A percentile compares a stretch with the other conserved stretches of the same genome.
Evolutionary conservation across 1,139 yeast genomes (phyloP).

Genomic region (Meyerozyma guilliermondii): DNA sequence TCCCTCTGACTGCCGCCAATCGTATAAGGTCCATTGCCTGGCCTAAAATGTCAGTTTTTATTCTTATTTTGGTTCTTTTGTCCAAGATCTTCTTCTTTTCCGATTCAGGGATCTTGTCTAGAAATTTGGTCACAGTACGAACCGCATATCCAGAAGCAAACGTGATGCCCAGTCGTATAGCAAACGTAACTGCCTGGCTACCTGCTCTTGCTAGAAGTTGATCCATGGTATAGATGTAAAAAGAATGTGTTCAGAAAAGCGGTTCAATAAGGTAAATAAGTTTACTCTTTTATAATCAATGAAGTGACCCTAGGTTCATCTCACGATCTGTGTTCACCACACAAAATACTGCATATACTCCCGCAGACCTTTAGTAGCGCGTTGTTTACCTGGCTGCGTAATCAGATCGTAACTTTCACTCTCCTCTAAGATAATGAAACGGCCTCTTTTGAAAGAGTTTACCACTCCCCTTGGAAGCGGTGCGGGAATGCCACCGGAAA

Average conservation of each 20-base stretch:
- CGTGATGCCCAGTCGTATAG: slow-evolving; percentile 72
- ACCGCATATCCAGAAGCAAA: slow-evolving; percentile 75
- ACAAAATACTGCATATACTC: not conserved
- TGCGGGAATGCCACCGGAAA: slow-evolving; percentile 39
- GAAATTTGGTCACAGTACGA: slow-evolving; percentile 54
- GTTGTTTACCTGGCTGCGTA: not conserved
- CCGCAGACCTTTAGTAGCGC: not conserved
- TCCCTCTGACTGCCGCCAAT: slow-evolving; percentile 67
- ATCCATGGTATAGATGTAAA: slow-evolving; percentile 21
- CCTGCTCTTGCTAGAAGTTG: slow-evolving; percentile 51
- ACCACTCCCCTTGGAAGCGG: slow-evolving; percentile 46
- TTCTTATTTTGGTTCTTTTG: slow-evolving; percentile 44
- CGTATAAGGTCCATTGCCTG: slow-evolving; percentile 69
- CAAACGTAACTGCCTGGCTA: slow-evolving; percentile 75
- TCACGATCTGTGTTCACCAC: not conserved
- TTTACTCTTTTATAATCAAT: not conserved
- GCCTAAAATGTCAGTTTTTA: slow-evolving; percentile 59
- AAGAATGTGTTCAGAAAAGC: no score
- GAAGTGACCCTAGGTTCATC: not conserved
- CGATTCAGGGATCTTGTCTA: slow-evolving; percentile 56
- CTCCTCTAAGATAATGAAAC: slow-evolving; percentile 15
- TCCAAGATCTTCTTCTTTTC: slow-evolving; percentile 44
- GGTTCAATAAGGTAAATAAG: no score
- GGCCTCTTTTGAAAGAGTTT: slow-evolving; percentile 34
- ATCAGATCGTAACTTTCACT: not conserved